Conservation (phyloP, 306 rosid species). For the Luffa acutangula region DNA sequence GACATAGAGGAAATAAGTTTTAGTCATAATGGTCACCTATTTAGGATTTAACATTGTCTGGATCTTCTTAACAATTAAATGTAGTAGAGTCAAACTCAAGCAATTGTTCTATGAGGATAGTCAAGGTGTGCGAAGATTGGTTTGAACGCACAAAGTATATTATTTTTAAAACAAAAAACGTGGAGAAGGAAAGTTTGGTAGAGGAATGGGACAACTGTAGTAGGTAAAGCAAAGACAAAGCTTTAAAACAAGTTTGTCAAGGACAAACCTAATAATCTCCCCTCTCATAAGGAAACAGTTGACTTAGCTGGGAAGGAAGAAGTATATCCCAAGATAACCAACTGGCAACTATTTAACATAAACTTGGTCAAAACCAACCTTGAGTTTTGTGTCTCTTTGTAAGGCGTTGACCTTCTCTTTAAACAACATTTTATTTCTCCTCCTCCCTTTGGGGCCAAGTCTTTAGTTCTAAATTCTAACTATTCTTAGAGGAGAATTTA, state of each 20-base stretch:
- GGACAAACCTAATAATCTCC: neutral
- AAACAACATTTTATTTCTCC: neutral
- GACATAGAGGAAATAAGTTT: no score
- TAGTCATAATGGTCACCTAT: no score
- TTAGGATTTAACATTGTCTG: no score
- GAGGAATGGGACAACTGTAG: neutral
- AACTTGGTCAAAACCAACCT: neutral
- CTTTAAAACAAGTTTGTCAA: neutral
- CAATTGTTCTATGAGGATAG: no score
- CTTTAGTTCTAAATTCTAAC: no score
- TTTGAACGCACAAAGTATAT: no score
- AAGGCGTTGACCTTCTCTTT: neutral
- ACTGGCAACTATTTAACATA: neutral
- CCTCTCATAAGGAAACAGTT: neutral
- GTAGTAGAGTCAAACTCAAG: no score
- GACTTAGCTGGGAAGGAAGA: neutral
- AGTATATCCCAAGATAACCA: neutral
- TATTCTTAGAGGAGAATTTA: neutral
- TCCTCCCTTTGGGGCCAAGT: neutral
- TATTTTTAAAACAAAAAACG: neutral
- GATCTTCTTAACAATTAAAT: no score
- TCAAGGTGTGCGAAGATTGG: no score
- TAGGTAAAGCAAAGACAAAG: neutral
- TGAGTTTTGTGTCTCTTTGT: neutral
- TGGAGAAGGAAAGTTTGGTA: neutral